These are phyloP conservation scores for Pterulicium gracile DNA, from an alignment of 1,284 basidiomycete genomes.

Conservation along the genomic window DNA sequence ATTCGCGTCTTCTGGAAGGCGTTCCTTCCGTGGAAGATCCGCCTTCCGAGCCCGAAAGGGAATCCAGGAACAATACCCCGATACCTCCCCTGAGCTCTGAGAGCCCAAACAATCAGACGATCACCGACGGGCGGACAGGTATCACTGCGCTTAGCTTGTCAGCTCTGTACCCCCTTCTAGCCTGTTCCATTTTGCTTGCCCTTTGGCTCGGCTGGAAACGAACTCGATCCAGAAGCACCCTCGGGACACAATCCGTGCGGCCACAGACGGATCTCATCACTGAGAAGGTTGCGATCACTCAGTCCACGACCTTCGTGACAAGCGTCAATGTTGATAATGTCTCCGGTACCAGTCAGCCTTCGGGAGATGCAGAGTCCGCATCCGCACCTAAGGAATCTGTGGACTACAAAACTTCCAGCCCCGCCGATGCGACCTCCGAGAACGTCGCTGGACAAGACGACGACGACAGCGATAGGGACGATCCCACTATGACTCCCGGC, in stretches of 20 bases:
- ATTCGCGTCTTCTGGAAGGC: slow-evolving; percentile 28
- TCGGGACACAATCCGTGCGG: too few relatives aligned
- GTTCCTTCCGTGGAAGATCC: slow-evolving; percentile 6
- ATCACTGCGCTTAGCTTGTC: not conserved
- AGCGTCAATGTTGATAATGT: not conserved
- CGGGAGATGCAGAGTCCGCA: too few relatives aligned
- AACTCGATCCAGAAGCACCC: too few relatives aligned
- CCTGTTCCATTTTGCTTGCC: not conserved
- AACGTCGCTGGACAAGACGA: slow-evolving; percentile 17
- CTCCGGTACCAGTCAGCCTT: not conserved
- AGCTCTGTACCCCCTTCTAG: not conserved
- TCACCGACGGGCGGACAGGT: too few relatives aligned
- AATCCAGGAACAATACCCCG: not conserved
- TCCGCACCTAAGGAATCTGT: not conserved
- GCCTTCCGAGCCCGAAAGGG: not conserved
- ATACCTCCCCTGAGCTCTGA: not conserved
- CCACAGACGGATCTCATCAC: not conserved
- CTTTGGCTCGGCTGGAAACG: not conserved
- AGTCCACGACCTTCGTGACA: too few relatives aligned
- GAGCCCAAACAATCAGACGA: not conserved
- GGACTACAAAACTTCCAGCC: slow-evolving; percentile 2
- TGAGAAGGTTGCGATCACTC: not conserved
- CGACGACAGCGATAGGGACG: slow-evolving; percentile 55
- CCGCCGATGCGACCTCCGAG: slow-evolving; percentile 11
- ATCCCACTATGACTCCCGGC: slow-evolving; percentile 30